A percentile compares a stretch with the other conserved stretches of the same genome.
Conservation (phyloP, 1,284 basidiomycete species). For the Chalciporus sp. region DNA sequence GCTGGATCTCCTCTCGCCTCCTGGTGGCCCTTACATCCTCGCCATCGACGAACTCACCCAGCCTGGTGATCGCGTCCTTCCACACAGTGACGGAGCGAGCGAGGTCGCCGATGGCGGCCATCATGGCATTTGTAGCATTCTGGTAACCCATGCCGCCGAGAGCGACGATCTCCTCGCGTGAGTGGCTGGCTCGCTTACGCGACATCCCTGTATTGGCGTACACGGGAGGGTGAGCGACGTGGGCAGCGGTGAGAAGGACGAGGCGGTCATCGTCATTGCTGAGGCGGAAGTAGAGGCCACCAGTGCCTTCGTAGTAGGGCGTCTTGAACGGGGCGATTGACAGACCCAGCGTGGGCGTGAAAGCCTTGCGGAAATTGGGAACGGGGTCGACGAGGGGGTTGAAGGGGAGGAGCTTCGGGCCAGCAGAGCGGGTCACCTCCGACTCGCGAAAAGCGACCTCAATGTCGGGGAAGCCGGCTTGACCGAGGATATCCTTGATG, state of each 20-base stretch:
- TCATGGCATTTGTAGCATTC: background rate
- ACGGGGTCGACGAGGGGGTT: constrained; percentile 23
- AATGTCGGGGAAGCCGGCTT: constrained; percentile 13
- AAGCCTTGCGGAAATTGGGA: constrained; percentile 29
- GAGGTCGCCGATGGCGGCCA: background rate
- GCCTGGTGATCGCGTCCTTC: constrained; percentile 4
- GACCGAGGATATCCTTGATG: too few species aligned
- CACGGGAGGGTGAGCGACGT: constrained; percentile 23
- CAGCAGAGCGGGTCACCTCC: constrained; percentile 17
- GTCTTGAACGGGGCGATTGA: constrained; percentile 27
- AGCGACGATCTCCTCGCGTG: constrained; percentile 28
- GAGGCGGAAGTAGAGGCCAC: constrained; percentile 37
- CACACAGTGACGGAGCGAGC: too few species aligned
- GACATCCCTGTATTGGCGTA: constrained; percentile 21
- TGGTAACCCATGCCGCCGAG: constrained; percentile 20
- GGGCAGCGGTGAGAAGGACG: constrained; percentile 32
- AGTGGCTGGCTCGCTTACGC: constrained; percentile 12
- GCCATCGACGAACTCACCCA: constrained; percentile 7
- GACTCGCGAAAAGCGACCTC: constrained; percentile 5
- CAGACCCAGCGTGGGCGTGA: constrained; percentile 22
- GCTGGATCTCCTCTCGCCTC: constrained; percentile 10
- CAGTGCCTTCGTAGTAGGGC: constrained; percentile 32
- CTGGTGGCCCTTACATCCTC: constrained; percentile 9
- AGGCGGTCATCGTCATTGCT: constrained; percentile 21
- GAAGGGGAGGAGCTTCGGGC: constrained; percentile 21